Base-by-base conservation (phyloP, 2,329 filamentous ascomycete genomes). In the Aspergillus latus region DNA sequence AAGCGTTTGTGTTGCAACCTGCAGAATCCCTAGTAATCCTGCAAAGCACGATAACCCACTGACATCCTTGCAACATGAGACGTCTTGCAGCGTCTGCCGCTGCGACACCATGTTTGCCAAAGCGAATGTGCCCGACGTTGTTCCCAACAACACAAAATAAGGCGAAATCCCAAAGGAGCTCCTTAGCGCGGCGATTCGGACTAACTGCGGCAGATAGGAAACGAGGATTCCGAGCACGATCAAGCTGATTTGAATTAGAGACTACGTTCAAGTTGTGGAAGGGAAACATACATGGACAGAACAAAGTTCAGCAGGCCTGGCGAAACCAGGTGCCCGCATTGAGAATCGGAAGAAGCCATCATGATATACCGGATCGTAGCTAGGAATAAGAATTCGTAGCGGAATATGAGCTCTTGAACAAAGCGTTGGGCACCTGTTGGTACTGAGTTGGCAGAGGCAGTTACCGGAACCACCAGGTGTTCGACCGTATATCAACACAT, bases 81-180 rank as follows among this genome's bases (percentile, higher is more conserved):
- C 87, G 71, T 96, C 92, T 55, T 85, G 82, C 34, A 90, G 84
- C 55, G 90, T 96, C 57, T 86, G 84, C n/a, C 90, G 89, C 11
- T 96, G 84, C 0, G 90, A 88, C 52, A 97, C 79, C 69, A 99
- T 97, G 70, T 97, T 97, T 61, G 90, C 90, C 67, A 99, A 91
- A 28, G 90, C 89, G 47, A 89, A 90, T 50, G 89, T 96, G 65
- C 89, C 89, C 6, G 91, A 95, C 1, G 93, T 93, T 28, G 89
- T 90, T 58, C 94, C 94, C n/a, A 99, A 85, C 1, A 97, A 84
- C 62, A 99, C 87, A 70, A 96, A 99, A 74, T 93, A 94, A 7
- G 94, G 93, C 30, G 92, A 97, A 60, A 99, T 92, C 60, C 94
- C 94, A 72, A 96, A 93, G 21, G 93, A 95, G 11, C 90, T 94